A percentile compares a stretch with the other conserved stretches of the same genome.
These are phyloP conservation scores for Ceratocystis variospora DNA, from an alignment of 2,329 filamentous ascomycete genomes.

Conservation along the genomic window DNA sequence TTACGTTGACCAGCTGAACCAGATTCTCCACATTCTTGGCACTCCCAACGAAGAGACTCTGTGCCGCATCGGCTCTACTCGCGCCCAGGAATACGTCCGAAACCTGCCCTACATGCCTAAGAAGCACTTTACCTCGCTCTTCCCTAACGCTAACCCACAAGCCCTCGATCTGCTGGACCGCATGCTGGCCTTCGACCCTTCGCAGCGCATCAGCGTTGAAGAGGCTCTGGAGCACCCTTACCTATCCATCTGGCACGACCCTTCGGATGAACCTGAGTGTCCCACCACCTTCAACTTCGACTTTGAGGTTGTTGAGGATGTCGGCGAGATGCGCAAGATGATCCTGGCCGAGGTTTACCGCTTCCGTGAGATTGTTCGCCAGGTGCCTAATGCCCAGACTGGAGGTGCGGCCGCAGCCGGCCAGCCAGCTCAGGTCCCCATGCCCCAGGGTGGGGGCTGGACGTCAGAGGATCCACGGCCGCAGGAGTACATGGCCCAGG, in stretches of 20 bases:
- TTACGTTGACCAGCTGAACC: slow-evolving; percentile 98
- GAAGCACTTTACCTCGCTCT: slow-evolving; percentile 74
- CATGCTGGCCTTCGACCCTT: slow-evolving; percentile 96
- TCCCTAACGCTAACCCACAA: slow-evolving; percentile 90
- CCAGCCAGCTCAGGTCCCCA: slow-evolving; percentile 35
- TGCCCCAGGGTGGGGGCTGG: slow-evolving; percentile 41
- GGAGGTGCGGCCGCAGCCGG: slow-evolving; percentile 25
- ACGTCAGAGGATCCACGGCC: slow-evolving; percentile 46
- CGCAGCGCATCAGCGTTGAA: slow-evolving; percentile 84
- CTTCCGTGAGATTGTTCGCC: slow-evolving; percentile 57
- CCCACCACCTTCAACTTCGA: slow-evolving; percentile 94
- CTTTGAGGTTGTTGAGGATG: slow-evolving; percentile 94
- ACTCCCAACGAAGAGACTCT: slow-evolving; percentile 94
- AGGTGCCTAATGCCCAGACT: slow-evolving; percentile 31
- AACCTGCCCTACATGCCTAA: slow-evolving; percentile 94
- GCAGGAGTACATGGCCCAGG: slow-evolving; percentile 40
- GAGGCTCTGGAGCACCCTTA: slow-evolving; percentile 93
- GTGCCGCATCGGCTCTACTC: slow-evolving; percentile 80
- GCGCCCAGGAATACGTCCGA: slow-evolving; percentile 95
- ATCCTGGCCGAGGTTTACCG: slow-evolving; percentile 86
- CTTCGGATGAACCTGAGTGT: slow-evolving; percentile 86
- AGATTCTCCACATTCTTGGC: slow-evolving; percentile 94
- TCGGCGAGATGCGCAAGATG: slow-evolving; percentile 90
- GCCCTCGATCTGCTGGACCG: slow-evolving; percentile 88
- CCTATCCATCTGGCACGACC: slow-evolving; percentile 95